Evolutionary conservation across 2,329 filamentous ascomycete genomes (phyloP).

Genomic region (Colletotrichum liaoningense): DNA sequence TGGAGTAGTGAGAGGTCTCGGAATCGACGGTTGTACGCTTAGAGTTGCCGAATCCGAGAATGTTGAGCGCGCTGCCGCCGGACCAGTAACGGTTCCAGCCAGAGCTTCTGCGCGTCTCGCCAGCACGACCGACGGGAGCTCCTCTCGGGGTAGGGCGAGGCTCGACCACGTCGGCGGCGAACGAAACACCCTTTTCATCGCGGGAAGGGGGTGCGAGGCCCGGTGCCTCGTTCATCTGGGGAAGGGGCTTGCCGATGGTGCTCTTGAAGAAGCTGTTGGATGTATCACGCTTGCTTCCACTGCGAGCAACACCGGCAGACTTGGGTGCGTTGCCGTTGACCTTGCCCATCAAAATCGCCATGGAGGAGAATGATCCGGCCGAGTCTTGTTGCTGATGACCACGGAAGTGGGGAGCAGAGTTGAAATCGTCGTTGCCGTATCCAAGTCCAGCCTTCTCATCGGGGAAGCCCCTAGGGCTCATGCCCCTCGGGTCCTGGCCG

Average conservation of each 20-base stretch:
- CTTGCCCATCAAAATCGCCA: constrained; percentile 73
- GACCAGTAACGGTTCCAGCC: constrained; percentile 85
- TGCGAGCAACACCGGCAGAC: constrained; percentile 48
- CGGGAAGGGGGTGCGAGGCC: constrained; percentile 38
- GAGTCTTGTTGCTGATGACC: constrained; percentile 66
- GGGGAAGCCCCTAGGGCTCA: constrained; percentile 46
- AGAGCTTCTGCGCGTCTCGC: constrained; percentile 69
- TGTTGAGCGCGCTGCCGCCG: constrained; percentile 75
- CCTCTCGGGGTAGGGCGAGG: constrained; percentile 49
- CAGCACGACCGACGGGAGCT: constrained; percentile 46
- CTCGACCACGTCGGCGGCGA: constrained; percentile 46
- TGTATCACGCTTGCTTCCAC: constrained; percentile 64
- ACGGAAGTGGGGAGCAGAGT: constrained; percentile 50
- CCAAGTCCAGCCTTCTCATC: constrained; percentile 70
- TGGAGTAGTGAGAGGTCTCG: constrained; percentile 69
- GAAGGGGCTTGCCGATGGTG: constrained; percentile 71
- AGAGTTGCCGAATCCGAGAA: constrained; percentile 67
- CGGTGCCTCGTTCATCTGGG: constrained; percentile 52
- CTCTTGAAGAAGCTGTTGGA: constrained; percentile 69
- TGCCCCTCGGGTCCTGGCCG: constrained; percentile 56
- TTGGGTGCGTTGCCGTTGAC: constrained; percentile 35
- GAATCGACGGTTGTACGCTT: constrained; percentile 65
- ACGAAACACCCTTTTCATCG: constrained; percentile 55
- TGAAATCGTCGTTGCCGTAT: constrained; percentile 54
- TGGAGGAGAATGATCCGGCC: constrained; percentile 69